phyloP scores from a whole-genome alignment of 139 green algal species.

The Chlorella sp. region DNA sequence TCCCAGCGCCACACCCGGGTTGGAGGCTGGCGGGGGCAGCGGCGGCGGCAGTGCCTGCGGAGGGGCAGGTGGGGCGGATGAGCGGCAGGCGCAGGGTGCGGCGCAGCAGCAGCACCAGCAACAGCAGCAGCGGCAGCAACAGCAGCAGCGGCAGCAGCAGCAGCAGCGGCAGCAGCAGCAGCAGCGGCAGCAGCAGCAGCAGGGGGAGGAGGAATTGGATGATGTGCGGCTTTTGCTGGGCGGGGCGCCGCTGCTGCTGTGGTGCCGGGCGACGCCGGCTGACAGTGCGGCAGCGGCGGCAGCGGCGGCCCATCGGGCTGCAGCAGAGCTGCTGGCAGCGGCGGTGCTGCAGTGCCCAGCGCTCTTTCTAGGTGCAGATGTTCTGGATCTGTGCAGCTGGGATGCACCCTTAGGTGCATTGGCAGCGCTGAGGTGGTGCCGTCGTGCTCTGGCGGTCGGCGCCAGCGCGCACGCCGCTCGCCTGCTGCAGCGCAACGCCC shows the following conservation, averaged over 20 bases:
- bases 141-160: constrained; percentile 24
- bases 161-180: constrained; percentile 2
- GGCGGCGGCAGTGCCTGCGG: neutral
- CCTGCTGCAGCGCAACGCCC: constrained; percentile 39
- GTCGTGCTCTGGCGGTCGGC: constrained; percentile 46
- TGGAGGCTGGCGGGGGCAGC: constrained; percentile 16
- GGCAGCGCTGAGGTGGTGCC: constrained; percentile 38
- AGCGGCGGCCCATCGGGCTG: neutral
- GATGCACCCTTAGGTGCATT: constrained; percentile 35
- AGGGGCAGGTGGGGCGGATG: constrained; percentile 15
- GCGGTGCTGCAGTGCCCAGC: neutral
- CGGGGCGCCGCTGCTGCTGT: neutral
- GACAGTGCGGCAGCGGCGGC: neutral
- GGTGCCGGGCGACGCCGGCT: neutral
- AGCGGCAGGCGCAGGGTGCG: neutral
- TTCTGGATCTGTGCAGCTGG: constrained; percentile 53
- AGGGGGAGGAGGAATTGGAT: neutral
- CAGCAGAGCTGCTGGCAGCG: neutral
- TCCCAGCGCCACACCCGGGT: neutral
- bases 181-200: neutral
- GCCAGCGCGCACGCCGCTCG: constrained; percentile 25
- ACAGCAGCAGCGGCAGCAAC: constrained; percentile 19
- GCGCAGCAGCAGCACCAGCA: neutral
- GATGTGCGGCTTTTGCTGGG: neutral
- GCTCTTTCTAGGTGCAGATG: neutral